These are phyloP conservation scores for Mycena polygramma DNA, from an alignment of 768 basidiomycete species.

Conservation along the genomic window DNA sequence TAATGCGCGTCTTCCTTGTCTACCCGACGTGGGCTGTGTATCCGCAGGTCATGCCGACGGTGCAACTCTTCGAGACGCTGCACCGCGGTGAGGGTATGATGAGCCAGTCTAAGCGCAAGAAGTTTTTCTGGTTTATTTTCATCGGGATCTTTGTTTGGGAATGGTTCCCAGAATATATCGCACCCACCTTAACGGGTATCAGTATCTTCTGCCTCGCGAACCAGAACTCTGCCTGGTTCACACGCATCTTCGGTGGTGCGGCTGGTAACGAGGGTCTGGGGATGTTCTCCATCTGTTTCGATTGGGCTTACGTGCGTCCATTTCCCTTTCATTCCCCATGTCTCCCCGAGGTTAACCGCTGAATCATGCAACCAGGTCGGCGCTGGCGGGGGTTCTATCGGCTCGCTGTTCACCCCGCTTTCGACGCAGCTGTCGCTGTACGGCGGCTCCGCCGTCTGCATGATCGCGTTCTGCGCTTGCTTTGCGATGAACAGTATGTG, in stretches of 20 bases:
- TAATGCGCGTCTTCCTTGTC: conserved; percentile 60
- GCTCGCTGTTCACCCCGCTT: conserved; percentile 58
- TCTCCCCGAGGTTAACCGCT: conserved; percentile 40
- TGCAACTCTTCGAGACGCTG: conserved; percentile 58
- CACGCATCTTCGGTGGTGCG: conserved; percentile 65
- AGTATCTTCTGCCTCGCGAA: conserved; percentile 60
- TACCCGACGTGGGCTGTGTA: conserved; percentile 60
- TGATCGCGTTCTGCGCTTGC: conserved; percentile 50
- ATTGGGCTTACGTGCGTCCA: conserved; percentile 63
- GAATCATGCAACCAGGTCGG: conserved; percentile 37
- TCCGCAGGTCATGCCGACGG: conserved; percentile 56
- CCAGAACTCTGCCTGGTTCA: conserved; percentile 54
- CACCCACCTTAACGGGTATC: conserved; percentile 57
- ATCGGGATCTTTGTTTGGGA: conserved; percentile 59
- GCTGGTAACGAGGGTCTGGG: conserved; percentile 70
- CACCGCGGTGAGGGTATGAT: conserved; percentile 57
- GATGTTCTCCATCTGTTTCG: conserved; percentile 64
- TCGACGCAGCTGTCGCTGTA: conserved; percentile 60
- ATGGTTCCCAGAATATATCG: conserved; percentile 48
- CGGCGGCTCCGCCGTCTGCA: conserved; percentile 59
- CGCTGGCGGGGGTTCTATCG: conserved; percentile 51
- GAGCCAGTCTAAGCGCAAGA: conserved; percentile 55
- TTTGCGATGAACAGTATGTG: conserved; percentile 37
- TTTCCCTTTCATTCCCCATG: neutral
- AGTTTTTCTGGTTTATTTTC: conserved; percentile 63